A percentile compares a stretch with the other conserved stretches of the same genome.
Conservation (phyloP, 2,329 filamentous ascomycete genomes). For the Dactylellina sp. region DNA sequence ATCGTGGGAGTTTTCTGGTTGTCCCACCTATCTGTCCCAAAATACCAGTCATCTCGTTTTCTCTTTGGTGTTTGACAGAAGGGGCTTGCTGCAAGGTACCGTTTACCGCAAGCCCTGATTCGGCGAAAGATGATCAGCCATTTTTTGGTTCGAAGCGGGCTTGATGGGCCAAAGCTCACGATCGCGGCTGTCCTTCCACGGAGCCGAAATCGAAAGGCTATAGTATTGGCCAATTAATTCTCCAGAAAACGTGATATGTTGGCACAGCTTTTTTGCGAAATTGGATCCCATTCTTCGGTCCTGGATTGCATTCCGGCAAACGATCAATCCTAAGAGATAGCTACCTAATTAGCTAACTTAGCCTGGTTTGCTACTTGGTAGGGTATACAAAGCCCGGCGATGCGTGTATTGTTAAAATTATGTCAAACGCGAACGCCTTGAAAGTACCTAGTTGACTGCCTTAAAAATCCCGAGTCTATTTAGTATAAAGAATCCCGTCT, state of each 20-base stretch:
- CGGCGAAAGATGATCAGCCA: conserved; percentile 44
- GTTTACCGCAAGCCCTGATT: conserved; percentile 18
- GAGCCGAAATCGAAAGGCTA: conserved; percentile 7
- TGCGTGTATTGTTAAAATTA: not conserved
- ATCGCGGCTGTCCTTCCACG: conserved; percentile 5
- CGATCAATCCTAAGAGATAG: not conserved
- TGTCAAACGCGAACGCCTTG: conserved; percentile 21
- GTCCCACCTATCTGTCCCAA: too few relatives aligned
- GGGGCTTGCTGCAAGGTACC: conserved; percentile 44
- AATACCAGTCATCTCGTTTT: too few relatives aligned
- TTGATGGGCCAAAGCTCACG: conserved; percentile 24
- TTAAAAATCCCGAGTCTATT: conserved; percentile 25
- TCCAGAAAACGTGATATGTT: conserved; percentile 12
- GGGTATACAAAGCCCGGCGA: too few relatives aligned
- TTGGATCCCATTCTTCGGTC: not conserved
- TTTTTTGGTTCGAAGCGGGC: conserved; percentile 2
- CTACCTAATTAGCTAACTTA: not conserved
- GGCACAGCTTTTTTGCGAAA: conserved; percentile 12
- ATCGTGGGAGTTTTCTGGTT: conserved; percentile 7
- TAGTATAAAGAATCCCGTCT: not conserved
- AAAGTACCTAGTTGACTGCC: conserved; percentile 35
- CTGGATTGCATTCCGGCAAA: not conserved
- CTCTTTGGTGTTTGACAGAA: conserved; percentile 21
- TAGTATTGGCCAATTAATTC: conserved; percentile 14
- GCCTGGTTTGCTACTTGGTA: conserved; percentile 1